Base-by-base conservation (phyloP, 176 grass and related monocot species). In the Hordeum marinum region DNA sequence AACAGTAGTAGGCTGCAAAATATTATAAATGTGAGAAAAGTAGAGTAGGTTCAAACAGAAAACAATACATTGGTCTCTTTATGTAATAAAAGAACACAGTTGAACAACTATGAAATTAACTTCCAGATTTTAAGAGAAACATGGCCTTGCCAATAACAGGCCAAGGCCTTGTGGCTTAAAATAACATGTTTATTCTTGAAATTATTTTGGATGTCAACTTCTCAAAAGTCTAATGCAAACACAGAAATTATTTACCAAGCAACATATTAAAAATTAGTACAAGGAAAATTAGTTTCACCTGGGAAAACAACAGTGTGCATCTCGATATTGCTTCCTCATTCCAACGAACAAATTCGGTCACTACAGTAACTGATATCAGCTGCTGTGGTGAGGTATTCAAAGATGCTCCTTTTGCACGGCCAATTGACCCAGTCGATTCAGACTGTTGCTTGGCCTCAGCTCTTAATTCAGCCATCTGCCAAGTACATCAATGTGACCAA, bases 301-400 rank as follows among this genome's bases (percentile, higher is more conserved):
- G 96, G 77, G 93, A 90, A 87, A 94, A 99, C 13, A 99, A 65
- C 59, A 96, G 63, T 65, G 90, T 99, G 82, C 96, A 99, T 94
- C 96, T 94, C 26, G 96, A 86, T 76, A 99, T 94, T 71, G 93
- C 96, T 87, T 99, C 96, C 82, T 99, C 96, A 68, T 96, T 99
- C 96, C 96, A 99, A 39, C 88, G 90, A 81, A 96, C 94, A 87
- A 96, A 94, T 46, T 99, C 96, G 31, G 90, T 96, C 21, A 99
- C 91, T 85, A 99, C 84, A 85, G 96, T 99, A 79, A 99, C 93
- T 76, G 93, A 96, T 90, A 99, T 92, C 76, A 92, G 91, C 80
- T 99, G 96, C 46, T 89, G 86, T 45, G 91, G 59, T 78, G 91
- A 86, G 83, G 88, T 82, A 78, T 76, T 95, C 76, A 86, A 76